Evolutionary conservation across 768 basidiomycete genomes (phyloP), one percentile per base, ranked within the genome.

Genomic region (Hygrophorus pudorinus): DNA sequence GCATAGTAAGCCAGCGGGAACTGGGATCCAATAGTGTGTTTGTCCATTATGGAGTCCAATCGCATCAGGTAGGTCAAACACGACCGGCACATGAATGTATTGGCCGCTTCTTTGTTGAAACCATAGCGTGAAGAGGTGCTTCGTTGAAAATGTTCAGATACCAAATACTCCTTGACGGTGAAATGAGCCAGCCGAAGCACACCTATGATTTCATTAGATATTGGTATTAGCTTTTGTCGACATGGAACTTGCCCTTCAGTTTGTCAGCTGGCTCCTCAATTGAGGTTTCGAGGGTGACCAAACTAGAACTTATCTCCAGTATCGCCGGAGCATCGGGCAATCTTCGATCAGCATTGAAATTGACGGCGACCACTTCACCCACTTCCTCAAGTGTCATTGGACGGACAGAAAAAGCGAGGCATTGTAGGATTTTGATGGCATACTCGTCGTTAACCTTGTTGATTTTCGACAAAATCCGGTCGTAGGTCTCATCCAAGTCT

Each of bases 381-480:
- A 59, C 41, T 35, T 59, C 56, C 9, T 46, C n/a, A 5, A 56
- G 32, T 10, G 32, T 40, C 38, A 60, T 37, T 7, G 54, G 51
- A 13, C 48, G 42, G 5, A 21, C 28, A 18, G 48, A 24, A 21
- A 50, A 51, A 2, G 48, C 37, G 17, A 60, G 48, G 36, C 53
- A 55, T n/a, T 47, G 43, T n/a, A 60, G 47, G 24, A 52, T 37
- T 1, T 53, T 48, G 28, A 38, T 32, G 9, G 50, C 51, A 38
- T 34, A 41, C 3, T 48, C 32, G 41, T 38, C 47, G 21, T 53
- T 33, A 10, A 47, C 42, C 20, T 54, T 39, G 5, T 43, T 35
- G 17, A 59, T 49, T 11, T 12, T 39, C 18, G n/a, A 9, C 4
- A 38, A 2, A 27, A 39, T 45, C n/a, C 21, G 38, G 5, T 29